Evolutionary conservation across 2,329 filamentous ascomycete genomes (phyloP).

Genomic region (Calonectria montana): DNA sequence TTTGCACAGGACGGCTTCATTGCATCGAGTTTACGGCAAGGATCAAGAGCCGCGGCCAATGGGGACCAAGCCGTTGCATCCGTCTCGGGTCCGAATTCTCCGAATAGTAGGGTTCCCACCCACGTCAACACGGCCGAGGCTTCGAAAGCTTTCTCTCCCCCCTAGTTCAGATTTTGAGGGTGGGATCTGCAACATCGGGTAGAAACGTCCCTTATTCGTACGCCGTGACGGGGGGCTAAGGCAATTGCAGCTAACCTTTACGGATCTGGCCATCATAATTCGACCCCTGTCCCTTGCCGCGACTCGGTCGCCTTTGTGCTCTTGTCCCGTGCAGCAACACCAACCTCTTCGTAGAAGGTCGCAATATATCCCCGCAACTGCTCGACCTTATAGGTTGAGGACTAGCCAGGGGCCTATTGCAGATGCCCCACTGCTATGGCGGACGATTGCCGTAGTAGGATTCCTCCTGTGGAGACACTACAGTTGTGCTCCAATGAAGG

Average conservation of each 20-base stretch:
- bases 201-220: background rate
- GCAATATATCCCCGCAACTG: background rate
- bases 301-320: background rate
- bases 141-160: background rate
- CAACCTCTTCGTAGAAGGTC: conserved; percentile 6
- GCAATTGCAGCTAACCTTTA: background rate
- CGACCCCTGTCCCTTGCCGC: background rate
- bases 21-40: background rate
- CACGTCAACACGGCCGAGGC: background rate
- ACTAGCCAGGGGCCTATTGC: background rate
- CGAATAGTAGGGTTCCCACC: background rate
- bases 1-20: background rate
- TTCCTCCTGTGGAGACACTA: background rate
- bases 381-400: background rate
- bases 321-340: background rate
- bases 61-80: background rate
- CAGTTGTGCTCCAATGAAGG: background rate
- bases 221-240: background rate
- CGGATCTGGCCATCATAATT: background rate
- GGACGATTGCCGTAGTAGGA: background rate
- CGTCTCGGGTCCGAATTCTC: background rate
- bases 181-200: background rate
- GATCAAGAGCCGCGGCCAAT: background rate
- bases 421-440: background rate
- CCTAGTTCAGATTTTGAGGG: background rate